Percentiles rank a stretch among this genome's conserved stretches.
phyloP scores from a whole-genome alignment of 225 moss, liverwort and hornwort species.

The Ulota crispa region DNA sequence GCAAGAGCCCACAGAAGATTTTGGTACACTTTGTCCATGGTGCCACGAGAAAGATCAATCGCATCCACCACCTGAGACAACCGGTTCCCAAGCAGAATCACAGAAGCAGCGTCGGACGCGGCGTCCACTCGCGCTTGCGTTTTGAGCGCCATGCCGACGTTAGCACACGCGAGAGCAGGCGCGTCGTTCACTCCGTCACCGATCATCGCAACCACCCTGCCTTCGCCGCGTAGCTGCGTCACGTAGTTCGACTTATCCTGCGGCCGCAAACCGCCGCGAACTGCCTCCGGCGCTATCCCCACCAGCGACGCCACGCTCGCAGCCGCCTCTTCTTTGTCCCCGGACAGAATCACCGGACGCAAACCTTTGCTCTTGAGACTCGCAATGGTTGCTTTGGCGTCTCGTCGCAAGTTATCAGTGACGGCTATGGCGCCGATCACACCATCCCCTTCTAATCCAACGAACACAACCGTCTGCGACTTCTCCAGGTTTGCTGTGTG shows the following conservation, averaged over 20 bases:
- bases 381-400: conserved; percentile 62
- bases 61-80: conserved; percentile 93
- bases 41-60: conserved; percentile 76
- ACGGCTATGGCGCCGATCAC: conserved; percentile 83
- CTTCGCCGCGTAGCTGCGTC: conserved; percentile 57
- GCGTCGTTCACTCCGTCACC: conserved; percentile 98
- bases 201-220: conserved; percentile 76
- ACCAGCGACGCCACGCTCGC: conserved; percentile 64
- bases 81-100: conserved; percentile 82
- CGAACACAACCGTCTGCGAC: conserved; percentile 82
- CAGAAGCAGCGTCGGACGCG: conserved; percentile 95
- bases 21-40: conserved; percentile 85
- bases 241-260: conserved; percentile 70
- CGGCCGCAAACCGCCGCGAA: conserved; percentile 76
- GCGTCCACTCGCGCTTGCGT: conserved; percentile 76
- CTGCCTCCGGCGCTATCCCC: conserved; percentile 67
- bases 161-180: conserved; percentile 86
- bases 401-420: conserved; percentile 72
- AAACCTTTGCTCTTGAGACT: conserved; percentile 65
- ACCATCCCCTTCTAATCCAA: conserved; percentile 86
- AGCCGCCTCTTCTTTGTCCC: conserved; percentile 76
- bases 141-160: conserved; percentile 93
- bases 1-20: conserved; percentile 86
- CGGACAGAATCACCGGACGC: conserved; percentile 64
- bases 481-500: conserved; percentile 43